phyloP scores from a whole-genome alignment of 495 filamentous ascomycete genomes.

The Glonium stellatum region DNA sequence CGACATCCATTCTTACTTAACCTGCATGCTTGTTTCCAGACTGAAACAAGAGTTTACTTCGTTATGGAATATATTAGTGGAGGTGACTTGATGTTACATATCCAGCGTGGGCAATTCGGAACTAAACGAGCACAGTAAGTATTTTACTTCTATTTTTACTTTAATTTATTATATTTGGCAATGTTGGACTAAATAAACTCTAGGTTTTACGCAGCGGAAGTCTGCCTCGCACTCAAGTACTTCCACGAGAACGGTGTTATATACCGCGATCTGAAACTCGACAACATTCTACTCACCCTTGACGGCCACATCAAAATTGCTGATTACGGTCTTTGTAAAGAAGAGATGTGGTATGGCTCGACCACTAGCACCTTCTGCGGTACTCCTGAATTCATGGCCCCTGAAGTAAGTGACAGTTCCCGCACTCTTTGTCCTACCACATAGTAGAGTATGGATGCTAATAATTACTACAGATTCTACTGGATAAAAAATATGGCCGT shows the following conservation, averaged over 20 bases:
- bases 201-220: constrained; percentile 96
- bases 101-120: constrained; percentile 93
- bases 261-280: constrained; percentile 97
- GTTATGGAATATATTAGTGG: constrained; percentile 99
- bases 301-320: constrained; percentile 99
- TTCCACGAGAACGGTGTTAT: constrained; percentile 99
- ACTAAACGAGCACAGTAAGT: constrained; percentile 92
- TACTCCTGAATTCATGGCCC: constrained; percentile 98
- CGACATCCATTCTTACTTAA: constrained; percentile 94
- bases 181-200: constrained; percentile 6
- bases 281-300: constrained; percentile 93
- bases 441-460: not conserved
- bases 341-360: constrained; percentile 98
- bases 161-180: too few relatives aligned
- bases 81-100: constrained; percentile 98
- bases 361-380: constrained; percentile 98
- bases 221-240: constrained; percentile 95
- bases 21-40: constrained; percentile 98
- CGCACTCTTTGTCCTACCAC: not conserved
- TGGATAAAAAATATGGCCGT: constrained; percentile 97
- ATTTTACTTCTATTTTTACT: constrained; percentile 19
- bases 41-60: constrained; percentile 96
- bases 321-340: constrained; percentile 98
- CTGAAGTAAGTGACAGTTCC: constrained; percentile 62
- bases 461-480: constrained; percentile 62